A percentile compares a stretch with the other conserved stretches of the same genome.
phyloP scores from a whole-genome alignment of 139 green algal species.

The Coelastrella sp. region DNA sequence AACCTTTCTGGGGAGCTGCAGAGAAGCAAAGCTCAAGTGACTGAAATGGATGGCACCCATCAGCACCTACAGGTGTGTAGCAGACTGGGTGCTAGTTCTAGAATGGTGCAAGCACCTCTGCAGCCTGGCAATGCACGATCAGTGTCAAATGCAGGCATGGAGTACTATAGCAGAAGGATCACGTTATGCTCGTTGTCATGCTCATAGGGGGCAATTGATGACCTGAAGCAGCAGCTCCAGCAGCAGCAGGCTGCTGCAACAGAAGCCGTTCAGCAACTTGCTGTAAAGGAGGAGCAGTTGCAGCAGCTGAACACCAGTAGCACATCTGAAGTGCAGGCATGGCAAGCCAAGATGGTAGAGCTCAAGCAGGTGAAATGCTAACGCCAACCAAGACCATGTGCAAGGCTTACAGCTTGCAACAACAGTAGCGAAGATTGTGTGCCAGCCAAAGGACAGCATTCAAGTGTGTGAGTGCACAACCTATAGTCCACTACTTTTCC shows the following conservation, averaged over 20 bases:
- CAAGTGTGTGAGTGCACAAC: background rate
- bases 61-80: slow-evolving; percentile 24
- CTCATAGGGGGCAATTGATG: background rate
- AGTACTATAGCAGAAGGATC: background rate
- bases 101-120: background rate
- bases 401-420: no score
- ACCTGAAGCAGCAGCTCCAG: slow-evolving; percentile 39
- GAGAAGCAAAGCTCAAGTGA: background rate
- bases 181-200: background rate
- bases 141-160: no score
- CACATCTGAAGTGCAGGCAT: slow-evolving; percentile 33
- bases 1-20: slow-evolving; percentile 12
- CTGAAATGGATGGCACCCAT: slow-evolving; percentile 9
- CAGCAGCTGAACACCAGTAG: background rate
- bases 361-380: no score
- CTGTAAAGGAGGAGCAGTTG: slow-evolving; percentile 10
- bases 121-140: no score
- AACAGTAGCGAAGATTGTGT: no score
- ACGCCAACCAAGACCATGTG: no score
- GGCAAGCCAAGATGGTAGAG: slow-evolving; percentile 31
- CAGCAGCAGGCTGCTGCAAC: slow-evolving; percentile 11
- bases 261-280: background rate
- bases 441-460: background rate
- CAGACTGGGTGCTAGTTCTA: background rate
- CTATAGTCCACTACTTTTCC: background rate